Conservation (phyloP, 768 basidiomycete genomes). For the Lepiota brunneoincarnata region DNA sequence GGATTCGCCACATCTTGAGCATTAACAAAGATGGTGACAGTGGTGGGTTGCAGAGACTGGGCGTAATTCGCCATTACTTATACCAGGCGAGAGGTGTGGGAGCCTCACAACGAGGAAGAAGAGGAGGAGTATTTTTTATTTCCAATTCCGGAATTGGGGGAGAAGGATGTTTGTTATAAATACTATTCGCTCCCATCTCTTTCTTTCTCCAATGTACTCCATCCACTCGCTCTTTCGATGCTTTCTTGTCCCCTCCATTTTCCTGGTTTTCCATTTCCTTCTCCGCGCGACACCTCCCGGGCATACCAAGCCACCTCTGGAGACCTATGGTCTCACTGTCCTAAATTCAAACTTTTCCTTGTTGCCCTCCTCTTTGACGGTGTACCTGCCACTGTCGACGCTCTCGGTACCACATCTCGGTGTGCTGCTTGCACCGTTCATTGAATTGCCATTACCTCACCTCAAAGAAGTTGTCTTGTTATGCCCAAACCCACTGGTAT, state of each 20-base stretch:
- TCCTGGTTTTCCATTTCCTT: slow-evolving; percentile 9
- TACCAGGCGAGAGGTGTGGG: too few relatives aligned
- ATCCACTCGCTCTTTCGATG: background rate
- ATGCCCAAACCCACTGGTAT: slow-evolving; percentile 35
- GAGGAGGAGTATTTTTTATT: too few relatives aligned
- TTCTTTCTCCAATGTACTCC: background rate
- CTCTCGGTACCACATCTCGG: slow-evolving; percentile 31
- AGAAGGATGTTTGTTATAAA: too few relatives aligned
- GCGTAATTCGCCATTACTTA: too few relatives aligned
- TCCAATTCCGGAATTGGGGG: too few relatives aligned
- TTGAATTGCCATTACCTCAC: slow-evolving; percentile 25
- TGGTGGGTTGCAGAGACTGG: too few relatives aligned
- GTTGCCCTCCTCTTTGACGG: slow-evolving; percentile 35
- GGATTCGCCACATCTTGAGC: background rate
- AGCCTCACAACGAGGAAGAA: too few relatives aligned
- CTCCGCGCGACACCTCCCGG: background rate
- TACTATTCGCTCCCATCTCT: too few relatives aligned
- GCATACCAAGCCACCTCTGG: background rate
- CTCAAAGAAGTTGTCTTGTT: slow-evolving; percentile 47
- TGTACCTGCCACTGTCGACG: slow-evolving; percentile 44
- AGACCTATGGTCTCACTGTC: too few relatives aligned
- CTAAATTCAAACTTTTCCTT: background rate
- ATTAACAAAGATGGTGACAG: too few relatives aligned
- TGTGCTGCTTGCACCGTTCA: slow-evolving; percentile 35
- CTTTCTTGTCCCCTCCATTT: slow-evolving; percentile 10